Conservation (phyloP, 441 rosid genomes). For the Adansonia madagascariensis region DNA sequence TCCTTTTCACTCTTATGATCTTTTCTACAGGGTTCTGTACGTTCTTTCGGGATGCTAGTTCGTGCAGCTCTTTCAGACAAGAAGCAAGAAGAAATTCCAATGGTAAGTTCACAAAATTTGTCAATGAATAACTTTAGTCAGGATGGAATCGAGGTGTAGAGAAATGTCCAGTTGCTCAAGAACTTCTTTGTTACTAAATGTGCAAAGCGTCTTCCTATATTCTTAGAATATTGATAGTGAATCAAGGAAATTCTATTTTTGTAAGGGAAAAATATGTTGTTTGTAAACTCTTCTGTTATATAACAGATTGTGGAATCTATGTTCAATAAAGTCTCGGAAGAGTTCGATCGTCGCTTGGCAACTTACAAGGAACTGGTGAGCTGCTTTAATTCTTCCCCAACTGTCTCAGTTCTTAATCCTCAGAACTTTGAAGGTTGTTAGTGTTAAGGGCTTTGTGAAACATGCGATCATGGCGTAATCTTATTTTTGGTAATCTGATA, state of each 20-base stretch:
- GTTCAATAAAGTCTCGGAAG: slow-evolving; percentile 61
- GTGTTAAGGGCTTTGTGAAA: background rate
- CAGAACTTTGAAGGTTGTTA: background rate
- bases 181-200: background rate
- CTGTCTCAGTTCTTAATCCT: background rate
- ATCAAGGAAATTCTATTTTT: background rate
- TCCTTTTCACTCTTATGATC: slow-evolving; percentile 10
- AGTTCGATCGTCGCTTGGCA: slow-evolving; percentile 53
- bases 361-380: slow-evolving; percentile 53
- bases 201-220: background rate
- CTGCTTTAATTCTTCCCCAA: background rate
- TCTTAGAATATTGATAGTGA: background rate
- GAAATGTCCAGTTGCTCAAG: background rate
- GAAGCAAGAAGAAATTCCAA: slow-evolving; percentile 83
- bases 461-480: background rate
- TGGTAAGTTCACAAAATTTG: slow-evolving; percentile 44
- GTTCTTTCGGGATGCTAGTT: slow-evolving; percentile 58
- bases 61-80: slow-evolving; percentile 66
- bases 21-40: slow-evolving; percentile 47
- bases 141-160: background rate
- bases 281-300: background rate
- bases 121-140: background rate
- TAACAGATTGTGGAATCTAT: slow-evolving; percentile 76
- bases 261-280: background rate
- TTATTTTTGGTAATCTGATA: slow-evolving; percentile 30